These are phyloP conservation scores for Bisporella sp. DNA, from an alignment of 2,329 filamentous ascomycete species.

Conservation along the genomic window DNA sequence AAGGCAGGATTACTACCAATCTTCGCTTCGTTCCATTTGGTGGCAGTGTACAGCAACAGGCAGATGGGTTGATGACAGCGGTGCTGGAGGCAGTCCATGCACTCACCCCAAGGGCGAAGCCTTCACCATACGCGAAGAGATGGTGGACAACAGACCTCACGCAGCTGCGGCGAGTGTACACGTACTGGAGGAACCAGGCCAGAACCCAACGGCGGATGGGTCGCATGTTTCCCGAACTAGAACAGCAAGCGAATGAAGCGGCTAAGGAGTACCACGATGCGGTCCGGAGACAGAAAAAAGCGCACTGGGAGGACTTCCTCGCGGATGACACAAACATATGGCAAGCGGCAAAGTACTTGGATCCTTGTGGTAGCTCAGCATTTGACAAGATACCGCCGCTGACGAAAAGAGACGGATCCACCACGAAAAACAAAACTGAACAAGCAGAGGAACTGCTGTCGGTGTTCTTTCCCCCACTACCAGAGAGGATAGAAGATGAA, in stretches of 20 bases:
- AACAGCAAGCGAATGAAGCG: slow-evolving; percentile 14
- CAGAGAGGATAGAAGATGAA: slow-evolving; percentile 5
- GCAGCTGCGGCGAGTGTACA: slow-evolving; percentile 22
- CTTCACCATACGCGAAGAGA: slow-evolving; percentile 23
- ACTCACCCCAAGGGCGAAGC: slow-evolving; percentile 19
- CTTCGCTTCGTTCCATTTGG: slow-evolving; percentile 1
- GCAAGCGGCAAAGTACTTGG: slow-evolving; percentile 25
- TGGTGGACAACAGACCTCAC: slow-evolving; percentile 27
- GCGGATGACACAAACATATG: slow-evolving; percentile 24
- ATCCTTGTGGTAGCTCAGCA: slow-evolving; percentile 12
- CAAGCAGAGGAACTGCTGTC: slow-evolving; percentile 8
- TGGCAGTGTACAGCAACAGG: slow-evolving; percentile 9
- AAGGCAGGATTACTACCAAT: slow-evolving; percentile 1
- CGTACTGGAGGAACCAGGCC: slow-evolving; percentile 24
- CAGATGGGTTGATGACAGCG: slow-evolving; percentile 10
- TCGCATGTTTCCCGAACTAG: slow-evolving; percentile 6
- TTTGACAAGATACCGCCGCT: slow-evolving; percentile 22
- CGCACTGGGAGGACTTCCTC: slow-evolving; percentile 23
- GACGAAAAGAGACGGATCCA: slow-evolving; percentile 10
- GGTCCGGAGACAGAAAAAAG: slow-evolving; percentile 20
- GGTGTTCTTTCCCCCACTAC: slow-evolving; percentile 11
- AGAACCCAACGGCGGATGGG: slow-evolving; percentile 14
- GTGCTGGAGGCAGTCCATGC: slow-evolving; percentile 10
- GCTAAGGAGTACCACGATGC: slow-evolving; percentile 14
- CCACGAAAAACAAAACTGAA: slow-evolving; percentile 5